These are phyloP conservation scores for Pogostemon cablin DNA, from an alignment of 257 asterid species.

Conservation along the genomic window DNA sequence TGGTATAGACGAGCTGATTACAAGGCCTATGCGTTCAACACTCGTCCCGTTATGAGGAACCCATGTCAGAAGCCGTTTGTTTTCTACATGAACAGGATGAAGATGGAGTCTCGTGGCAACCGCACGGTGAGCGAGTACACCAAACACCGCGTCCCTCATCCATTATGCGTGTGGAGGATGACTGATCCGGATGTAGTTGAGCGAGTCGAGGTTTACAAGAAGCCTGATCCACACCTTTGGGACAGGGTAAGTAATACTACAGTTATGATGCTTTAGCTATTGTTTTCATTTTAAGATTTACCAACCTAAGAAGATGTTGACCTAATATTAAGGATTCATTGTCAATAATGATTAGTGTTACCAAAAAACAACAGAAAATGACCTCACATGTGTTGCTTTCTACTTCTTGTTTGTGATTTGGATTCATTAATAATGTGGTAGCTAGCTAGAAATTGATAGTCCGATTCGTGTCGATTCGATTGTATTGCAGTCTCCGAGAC, in stretches of 20 bases:
- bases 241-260: constrained; percentile 47
- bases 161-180: constrained; percentile 58
- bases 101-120: constrained; percentile 38
- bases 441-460: neutral
- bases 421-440: neutral
- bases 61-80: constrained; percentile 71
- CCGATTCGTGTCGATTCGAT: neutral
- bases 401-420: neutral
- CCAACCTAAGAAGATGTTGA: constrained; percentile 12
- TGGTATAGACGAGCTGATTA: constrained; percentile 74
- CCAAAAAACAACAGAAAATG: constrained; percentile 32
- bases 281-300: neutral
- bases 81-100: constrained; percentile 47
- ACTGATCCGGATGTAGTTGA: constrained; percentile 45
- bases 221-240: constrained; percentile 60
- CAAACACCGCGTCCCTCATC: constrained; percentile 46
- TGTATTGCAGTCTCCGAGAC: constrained; percentile 70
- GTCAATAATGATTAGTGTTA: constrained; percentile 1
- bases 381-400: neutral
- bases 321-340: neutral
- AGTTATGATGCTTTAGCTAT: neutral
- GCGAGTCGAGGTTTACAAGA: constrained; percentile 50
- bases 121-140: constrained; percentile 47
- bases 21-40: constrained; percentile 69
- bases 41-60: constrained; percentile 63